phyloP scores from a whole-genome alignment of 2,329 filamentous ascomycete genomes.

The Phoma sp. region DNA sequence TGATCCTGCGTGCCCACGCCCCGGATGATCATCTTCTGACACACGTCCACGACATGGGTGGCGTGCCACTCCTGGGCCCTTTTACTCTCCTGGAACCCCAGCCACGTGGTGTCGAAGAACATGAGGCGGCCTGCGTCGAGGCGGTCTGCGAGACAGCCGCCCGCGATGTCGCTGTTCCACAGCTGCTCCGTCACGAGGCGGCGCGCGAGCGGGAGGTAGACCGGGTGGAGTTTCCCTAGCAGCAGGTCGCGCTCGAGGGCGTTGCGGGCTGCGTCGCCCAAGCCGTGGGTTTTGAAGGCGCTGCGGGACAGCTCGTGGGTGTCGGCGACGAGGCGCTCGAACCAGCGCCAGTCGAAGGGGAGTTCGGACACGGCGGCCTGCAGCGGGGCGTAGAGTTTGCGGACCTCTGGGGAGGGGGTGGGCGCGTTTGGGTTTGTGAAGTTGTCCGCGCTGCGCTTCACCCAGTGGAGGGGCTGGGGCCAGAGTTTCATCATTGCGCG shows the following conservation, averaged over 20 bases:
- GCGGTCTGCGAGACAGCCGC: conserved; percentile 59
- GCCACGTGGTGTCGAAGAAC: conserved; percentile 73
- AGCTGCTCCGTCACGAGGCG: conserved; percentile 53
- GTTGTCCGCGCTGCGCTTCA: conserved; percentile 32
- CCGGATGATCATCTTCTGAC: conserved; percentile 58
- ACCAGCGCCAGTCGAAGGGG: conserved; percentile 54
- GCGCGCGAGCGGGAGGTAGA: conserved; percentile 57
- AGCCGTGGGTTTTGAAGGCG: conserved; percentile 59
- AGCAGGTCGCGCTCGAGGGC: conserved; percentile 61
- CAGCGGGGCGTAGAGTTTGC: conserved; percentile 53
- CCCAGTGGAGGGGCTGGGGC: conserved; percentile 41
- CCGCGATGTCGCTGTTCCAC: conserved; percentile 43
- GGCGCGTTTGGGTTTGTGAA: conserved; percentile 45
- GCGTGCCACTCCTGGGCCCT: conserved; percentile 66
- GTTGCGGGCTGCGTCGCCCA: conserved; percentile 53
- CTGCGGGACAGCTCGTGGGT: conserved; percentile 70
- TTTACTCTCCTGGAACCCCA: conserved; percentile 68
- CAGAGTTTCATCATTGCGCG: conserved; percentile 48
- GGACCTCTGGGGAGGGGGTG: conserved; percentile 51
- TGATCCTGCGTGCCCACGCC: conserved; percentile 36
- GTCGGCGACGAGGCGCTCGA: conserved; percentile 60
- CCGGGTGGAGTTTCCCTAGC: conserved; percentile 58
- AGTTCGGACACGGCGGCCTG: conserved; percentile 38
- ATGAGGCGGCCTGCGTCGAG: conserved; percentile 73
- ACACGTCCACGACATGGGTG: conserved; percentile 64